These are phyloP conservation scores for Talaromyces sp. DNA, from an alignment of 2,329 filamentous ascomycete genomes.

Conservation along the genomic window DNA sequence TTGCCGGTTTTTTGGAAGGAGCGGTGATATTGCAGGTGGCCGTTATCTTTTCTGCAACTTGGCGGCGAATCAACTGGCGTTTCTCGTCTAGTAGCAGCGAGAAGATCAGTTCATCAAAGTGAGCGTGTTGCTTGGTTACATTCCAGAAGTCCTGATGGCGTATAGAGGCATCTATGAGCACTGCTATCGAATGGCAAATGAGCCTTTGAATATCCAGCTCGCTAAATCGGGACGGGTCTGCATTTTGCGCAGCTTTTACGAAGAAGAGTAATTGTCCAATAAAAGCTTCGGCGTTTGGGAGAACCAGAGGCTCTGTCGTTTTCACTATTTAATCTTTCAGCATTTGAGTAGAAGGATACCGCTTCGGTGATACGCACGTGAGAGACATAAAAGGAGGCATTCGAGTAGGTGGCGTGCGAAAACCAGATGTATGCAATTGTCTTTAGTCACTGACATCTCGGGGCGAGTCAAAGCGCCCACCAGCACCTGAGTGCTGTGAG, in stretches of 20 bases:
- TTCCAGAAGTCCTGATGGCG: slow-evolving; percentile 50
- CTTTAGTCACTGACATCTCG: slow-evolving; percentile 51
- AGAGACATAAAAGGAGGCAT: slow-evolving; percentile 56
- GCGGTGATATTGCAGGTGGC: slow-evolving; percentile 37
- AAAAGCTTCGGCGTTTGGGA: slow-evolving; percentile 39
- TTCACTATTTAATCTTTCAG: slow-evolving; percentile 26
- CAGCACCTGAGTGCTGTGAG: slow-evolving; percentile 53
- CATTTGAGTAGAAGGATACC: not conserved
- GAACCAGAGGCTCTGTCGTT: slow-evolving; percentile 30
- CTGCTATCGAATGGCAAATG: slow-evolving; percentile 47
- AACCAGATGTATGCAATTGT: slow-evolving; percentile 48
- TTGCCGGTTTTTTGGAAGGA: slow-evolving; percentile 30
- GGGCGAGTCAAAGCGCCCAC: slow-evolving; percentile 61
- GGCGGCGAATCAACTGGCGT: slow-evolving; percentile 39
- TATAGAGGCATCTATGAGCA: slow-evolving; percentile 51
- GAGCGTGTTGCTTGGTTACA: slow-evolving; percentile 39
- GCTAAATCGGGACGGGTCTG: slow-evolving; percentile 21
- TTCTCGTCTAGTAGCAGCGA: slow-evolving; percentile 47
- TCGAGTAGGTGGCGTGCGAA: slow-evolving; percentile 59
- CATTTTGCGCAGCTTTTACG: slow-evolving; percentile 30
- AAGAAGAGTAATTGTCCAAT: slow-evolving; percentile 38
- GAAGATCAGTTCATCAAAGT: slow-evolving; percentile 40
- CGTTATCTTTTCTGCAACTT: slow-evolving; percentile 41
- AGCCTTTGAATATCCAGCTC: slow-evolving; percentile 34
- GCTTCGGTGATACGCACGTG: slow-evolving; percentile 44